Evolutionary conservation across 768 basidiomycete species (phyloP).

Genomic region (Leccinum imitatum): DNA sequence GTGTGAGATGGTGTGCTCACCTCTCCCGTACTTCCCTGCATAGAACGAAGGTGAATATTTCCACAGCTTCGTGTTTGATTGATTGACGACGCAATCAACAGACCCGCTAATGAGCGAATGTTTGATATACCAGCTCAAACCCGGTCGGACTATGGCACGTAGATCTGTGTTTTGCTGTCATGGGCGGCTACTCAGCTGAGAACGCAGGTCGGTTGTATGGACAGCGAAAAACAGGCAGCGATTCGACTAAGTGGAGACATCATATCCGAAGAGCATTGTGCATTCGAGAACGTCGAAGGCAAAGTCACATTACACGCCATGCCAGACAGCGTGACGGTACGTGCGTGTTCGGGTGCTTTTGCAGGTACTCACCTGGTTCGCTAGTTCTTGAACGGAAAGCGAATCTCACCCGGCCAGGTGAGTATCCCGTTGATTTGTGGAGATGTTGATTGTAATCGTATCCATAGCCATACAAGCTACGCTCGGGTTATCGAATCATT

Average conservation of each 20-base stretch:
- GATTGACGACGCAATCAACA: constrained; percentile 30
- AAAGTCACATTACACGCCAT: constrained; percentile 80
- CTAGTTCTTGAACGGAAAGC: constrained; percentile 93
- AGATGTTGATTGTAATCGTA: constrained; percentile 12
- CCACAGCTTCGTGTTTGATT: neutral
- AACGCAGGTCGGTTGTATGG: constrained; percentile 78
- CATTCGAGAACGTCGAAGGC: constrained; percentile 83
- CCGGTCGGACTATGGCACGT: constrained; percentile 72
- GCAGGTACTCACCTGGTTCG: constrained; percentile 13
- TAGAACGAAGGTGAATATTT: constrained; percentile 67
- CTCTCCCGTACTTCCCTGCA: constrained; percentile 6
- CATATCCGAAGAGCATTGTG: constrained; percentile 90
- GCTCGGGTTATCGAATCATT: constrained; percentile 95
- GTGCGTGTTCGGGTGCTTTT: constrained; percentile 25
- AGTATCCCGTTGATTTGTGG: constrained; percentile 20
- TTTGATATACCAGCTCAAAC: constrained; percentile 89
- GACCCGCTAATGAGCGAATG: constrained; percentile 98
- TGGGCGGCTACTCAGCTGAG: constrained; percentile 15
- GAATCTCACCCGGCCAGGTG: constrained; percentile 76
- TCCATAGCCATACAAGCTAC: constrained; percentile 71
- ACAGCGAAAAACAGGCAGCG: constrained; percentile 76
- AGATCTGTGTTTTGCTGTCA: constrained; percentile 1
- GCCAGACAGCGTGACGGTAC: constrained; percentile 79
- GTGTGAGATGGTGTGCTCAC: constrained; percentile 11
- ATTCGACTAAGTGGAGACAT: constrained; percentile 92